Evolutionary conservation across 139 green algal species (phyloP).

Genomic region (Closterium sp.): DNA sequence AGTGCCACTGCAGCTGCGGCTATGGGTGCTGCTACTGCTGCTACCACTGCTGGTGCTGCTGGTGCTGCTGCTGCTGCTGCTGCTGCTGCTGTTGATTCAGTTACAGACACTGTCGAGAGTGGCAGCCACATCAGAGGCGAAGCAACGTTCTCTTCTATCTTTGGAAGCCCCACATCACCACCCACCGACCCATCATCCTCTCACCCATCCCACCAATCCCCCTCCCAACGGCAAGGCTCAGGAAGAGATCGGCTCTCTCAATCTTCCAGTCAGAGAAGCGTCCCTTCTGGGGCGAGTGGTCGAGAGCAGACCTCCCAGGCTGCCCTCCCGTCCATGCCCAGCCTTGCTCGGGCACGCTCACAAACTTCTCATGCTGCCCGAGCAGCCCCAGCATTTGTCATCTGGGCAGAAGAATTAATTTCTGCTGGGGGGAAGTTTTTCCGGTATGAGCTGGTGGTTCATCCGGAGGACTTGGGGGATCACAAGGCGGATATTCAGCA

Average conservation of each 20-base stretch:
- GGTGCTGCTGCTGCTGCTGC: not conserved
- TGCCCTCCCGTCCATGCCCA: not conserved
- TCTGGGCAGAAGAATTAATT: not conserved
- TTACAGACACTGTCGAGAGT: too few relatives aligned
- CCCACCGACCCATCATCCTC: not conserved
- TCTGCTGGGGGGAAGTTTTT: not conserved
- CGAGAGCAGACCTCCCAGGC: constrained; percentile 6
- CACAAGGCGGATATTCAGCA: constrained; percentile 1
- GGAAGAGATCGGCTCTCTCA: not conserved
- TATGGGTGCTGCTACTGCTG: not conserved
- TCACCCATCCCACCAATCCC: not conserved
- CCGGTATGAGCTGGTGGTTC: constrained; percentile 19
- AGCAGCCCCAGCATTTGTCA: not conserved
- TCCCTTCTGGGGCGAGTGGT: not conserved
- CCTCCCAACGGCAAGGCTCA: not conserved
- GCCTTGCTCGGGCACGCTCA: not conserved
- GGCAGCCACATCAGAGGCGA: not conserved
- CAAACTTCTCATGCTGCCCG: not conserved
- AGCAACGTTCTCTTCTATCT: not conserved
- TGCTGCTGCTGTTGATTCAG: too few relatives aligned
- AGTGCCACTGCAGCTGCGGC: not conserved
- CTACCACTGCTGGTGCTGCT: too few relatives aligned
- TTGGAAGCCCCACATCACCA: not conserved
- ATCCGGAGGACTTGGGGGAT: constrained; percentile 12
- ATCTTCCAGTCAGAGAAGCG: not conserved